These are phyloP conservation scores for Lippia alba DNA, from an alignment of 305 asterid genomes.

Conservation along the genomic window DNA sequence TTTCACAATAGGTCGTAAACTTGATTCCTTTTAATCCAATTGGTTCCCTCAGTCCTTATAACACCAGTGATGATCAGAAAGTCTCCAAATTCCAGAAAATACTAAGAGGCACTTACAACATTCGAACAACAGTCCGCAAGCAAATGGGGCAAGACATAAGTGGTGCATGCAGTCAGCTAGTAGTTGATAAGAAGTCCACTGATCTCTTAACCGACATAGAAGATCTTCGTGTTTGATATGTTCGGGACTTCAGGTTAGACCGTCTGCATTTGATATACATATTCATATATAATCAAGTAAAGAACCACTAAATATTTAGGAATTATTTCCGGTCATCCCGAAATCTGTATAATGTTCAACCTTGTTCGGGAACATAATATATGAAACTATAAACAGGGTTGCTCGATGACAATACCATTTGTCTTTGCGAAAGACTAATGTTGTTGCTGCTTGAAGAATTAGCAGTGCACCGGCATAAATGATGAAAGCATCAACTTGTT, in stretches of 20 bases:
- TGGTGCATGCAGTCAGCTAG: slow-evolving; percentile 99
- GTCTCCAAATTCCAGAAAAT: slow-evolving; percentile 75
- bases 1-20: slow-evolving; percentile 76
- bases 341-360: no score
- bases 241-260: no score
- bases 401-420: no score
- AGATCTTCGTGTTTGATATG: slow-evolving; percentile 64
- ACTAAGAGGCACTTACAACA: slow-evolving; percentile 77
- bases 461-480: background rate
- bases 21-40: slow-evolving; percentile 97
- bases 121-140: slow-evolving; percentile 88
- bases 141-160: slow-evolving; percentile 99
- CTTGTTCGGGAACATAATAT: no score
- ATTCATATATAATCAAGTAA: no score
- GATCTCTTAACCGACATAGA: slow-evolving; percentile 77
- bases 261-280: no score
- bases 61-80: slow-evolving; percentile 63
- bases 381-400: no score
- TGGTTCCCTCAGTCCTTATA: slow-evolving; percentile 71
- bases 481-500: background rate
- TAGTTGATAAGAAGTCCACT: slow-evolving; percentile 55
- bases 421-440: no score
- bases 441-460: background rate
- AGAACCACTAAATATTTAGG: no score
- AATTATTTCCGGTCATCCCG: no score